Evolutionary conservation across 1,284 basidiomycete species (phyloP).

Genomic region (Tylopilus microsporus): DNA sequence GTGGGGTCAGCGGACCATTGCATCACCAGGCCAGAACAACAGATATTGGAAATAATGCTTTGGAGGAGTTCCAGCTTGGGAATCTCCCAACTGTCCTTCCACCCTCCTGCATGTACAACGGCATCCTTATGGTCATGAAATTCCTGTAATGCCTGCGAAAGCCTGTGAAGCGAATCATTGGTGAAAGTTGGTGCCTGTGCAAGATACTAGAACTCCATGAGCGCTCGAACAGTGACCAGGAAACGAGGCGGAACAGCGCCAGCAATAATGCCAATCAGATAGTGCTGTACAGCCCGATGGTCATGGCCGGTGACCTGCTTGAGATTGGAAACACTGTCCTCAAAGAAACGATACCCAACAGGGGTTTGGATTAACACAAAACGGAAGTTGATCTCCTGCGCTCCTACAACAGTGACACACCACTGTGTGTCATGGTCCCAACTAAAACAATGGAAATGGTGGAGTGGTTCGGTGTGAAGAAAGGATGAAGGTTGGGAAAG

Average conservation of each 20-base stretch:
- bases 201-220: not conserved
- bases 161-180: no score
- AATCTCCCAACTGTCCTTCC: no score
- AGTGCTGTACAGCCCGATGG: not conserved
- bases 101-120: not conserved
- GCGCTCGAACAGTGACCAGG: not conserved
- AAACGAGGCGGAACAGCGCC: not conserved
- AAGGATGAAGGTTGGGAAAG: not conserved
- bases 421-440: not conserved
- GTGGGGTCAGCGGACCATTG: not conserved
- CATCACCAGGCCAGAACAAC: not conserved
- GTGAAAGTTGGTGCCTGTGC: not conserved
- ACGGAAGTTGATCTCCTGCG: not conserved
- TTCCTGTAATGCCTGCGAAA: not conserved
- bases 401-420: not conserved
- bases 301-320: not conserved
- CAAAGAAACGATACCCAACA: not conserved
- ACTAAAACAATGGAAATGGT: not conserved
- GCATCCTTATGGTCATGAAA: not conserved
- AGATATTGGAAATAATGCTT: not conserved
- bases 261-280: not conserved
- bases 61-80: no score
- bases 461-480: not conserved
- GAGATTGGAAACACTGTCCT: not conserved
- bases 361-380: not conserved